Conservation (phyloP, 306 rosid species). For the barrel medic (Medicago truncatula) region MtrunA17r5.0-ANR NC_053042.1:40900501-40901000, state of each 20-base stretch:
- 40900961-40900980: conserved; percentile 1
- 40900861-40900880: conserved; percentile 86
- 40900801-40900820: conserved; percentile 6
- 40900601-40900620: conserved; percentile 29
- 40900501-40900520: conserved; percentile 52
- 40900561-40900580: conserved; percentile 55
- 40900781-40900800: conserved; percentile 16
- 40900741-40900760: conserved; percentile 7
- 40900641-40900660: conserved; percentile 25
- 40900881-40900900: conserved; percentile 84
- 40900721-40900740: conserved; percentile 28
- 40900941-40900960: conserved; percentile 31
- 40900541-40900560: conserved; percentile 79
- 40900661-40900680: neutral
- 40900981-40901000: conserved; percentile 7
- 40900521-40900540: conserved; percentile 72
- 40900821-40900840: conserved; percentile 81
- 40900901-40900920: conserved; percentile 70
- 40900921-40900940: conserved; percentile 29
- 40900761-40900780: neutral
- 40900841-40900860: conserved; percentile 71
- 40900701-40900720: conserved; percentile 14
- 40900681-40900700: neutral
- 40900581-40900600: conserved; percentile 28
- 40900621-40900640: neutral